Evolutionary conservation across 2,329 filamentous ascomycete species (phyloP).

Genomic region (Plectosphaerella plurivora): DNA sequence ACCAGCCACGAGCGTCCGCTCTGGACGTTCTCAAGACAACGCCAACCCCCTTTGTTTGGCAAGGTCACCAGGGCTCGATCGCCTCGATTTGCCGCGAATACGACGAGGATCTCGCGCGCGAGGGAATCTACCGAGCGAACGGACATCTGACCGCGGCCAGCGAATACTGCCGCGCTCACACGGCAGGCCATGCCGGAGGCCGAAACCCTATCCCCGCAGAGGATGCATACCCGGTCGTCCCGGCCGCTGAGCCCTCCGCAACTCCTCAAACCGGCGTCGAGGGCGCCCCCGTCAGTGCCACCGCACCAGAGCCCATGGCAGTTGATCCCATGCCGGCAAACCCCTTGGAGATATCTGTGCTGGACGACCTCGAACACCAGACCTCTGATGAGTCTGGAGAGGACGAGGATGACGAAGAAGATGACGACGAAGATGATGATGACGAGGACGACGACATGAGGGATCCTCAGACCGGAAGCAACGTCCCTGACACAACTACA

Average conservation of each 20-base stretch:
- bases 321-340: constrained; percentile 21
- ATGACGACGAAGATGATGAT: constrained; percentile 10
- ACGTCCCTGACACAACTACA: constrained; percentile 13
- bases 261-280: constrained; percentile 6
- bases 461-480: neutral
- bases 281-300: constrained; percentile 9
- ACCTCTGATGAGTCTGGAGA: constrained; percentile 19
- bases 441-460: constrained; percentile 4
- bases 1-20: constrained; percentile 28
- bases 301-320: constrained; percentile 23
- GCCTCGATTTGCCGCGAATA: constrained; percentile 20
- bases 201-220: constrained; percentile 63
- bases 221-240: constrained; percentile 40
- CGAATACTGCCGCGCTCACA: constrained; percentile 71
- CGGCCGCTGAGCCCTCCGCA: constrained; percentile 14
- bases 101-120: constrained; percentile 61
- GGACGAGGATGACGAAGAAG: constrained; percentile 16
- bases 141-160: constrained; percentile 55
- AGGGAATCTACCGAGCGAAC: constrained; percentile 80
- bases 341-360: constrained; percentile 15
- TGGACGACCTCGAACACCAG: constrained; percentile 15
- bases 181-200: constrained; percentile 49
- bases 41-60: constrained; percentile 43
- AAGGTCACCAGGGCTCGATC: constrained; percentile 1
- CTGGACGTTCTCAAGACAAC: constrained; percentile 39